phyloP scores from a whole-genome alignment of 31 red algal species.

The Endocladia muricata region DNA sequence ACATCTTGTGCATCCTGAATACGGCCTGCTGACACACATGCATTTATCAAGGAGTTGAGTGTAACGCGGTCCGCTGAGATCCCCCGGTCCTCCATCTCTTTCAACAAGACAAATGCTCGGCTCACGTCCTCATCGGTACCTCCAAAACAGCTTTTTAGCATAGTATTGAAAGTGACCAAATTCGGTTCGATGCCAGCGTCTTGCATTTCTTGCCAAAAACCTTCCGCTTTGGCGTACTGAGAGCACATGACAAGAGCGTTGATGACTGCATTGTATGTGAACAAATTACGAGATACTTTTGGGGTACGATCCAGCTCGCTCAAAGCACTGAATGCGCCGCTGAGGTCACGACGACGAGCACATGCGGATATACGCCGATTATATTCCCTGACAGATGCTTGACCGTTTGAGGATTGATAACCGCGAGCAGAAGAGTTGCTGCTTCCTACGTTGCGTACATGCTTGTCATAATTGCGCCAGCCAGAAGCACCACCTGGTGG shows the following conservation, averaged over 20 bases:
- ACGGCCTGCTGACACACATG: conserved; percentile 57
- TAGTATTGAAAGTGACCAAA: conserved; percentile 62
- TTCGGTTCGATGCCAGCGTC: conserved; percentile 58
- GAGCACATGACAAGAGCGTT: conserved; percentile 65
- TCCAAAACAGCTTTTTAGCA: conserved; percentile 65
- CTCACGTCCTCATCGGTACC: conserved; percentile 54
- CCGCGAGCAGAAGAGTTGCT: too few relatives aligned
- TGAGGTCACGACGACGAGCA: conserved; percentile 47
- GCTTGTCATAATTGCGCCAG: too few relatives aligned
- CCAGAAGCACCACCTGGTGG: too few relatives aligned
- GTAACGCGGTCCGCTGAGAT: conserved; percentile 60
- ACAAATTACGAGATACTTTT: conserved; percentile 43
- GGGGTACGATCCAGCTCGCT: conserved; percentile 48
- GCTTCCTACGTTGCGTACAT: too few relatives aligned
- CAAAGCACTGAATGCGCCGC: conserved; percentile 37
- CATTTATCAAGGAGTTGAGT: conserved; percentile 53
- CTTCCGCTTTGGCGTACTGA: conserved; percentile 51
- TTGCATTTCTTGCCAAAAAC: conserved; percentile 63
- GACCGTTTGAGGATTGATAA: conserved; percentile 1
- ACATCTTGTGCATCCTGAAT: conserved; percentile 50
- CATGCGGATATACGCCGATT: conserved; percentile 58
- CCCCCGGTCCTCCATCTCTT: conserved; percentile 61
- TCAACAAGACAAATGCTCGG: conserved; percentile 44
- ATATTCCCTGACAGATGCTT: conserved; percentile 44
- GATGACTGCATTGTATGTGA: conserved; percentile 71